Evolutionary conservation across 2,329 filamentous ascomycete species (phyloP).

Genomic region (Trichoderma asperellum): DNA sequence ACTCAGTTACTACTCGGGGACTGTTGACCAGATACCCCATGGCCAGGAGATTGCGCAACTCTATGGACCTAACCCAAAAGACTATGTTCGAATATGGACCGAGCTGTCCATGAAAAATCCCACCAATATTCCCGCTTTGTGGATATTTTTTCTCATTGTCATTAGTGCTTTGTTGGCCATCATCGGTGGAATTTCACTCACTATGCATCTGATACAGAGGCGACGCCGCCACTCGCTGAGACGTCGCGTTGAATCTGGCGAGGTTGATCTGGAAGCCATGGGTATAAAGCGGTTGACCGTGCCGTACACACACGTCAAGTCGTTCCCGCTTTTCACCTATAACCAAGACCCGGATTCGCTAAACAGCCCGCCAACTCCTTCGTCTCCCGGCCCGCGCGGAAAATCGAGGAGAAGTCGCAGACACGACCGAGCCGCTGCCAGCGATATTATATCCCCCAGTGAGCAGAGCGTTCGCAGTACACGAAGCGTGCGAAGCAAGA

Average conservation of each 20-base stretch:
- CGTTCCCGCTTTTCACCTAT: slow-evolving; percentile 81
- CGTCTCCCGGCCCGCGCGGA: slow-evolving; percentile 36
- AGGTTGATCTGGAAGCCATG: slow-evolving; percentile 83
- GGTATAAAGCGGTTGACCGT: slow-evolving; percentile 84
- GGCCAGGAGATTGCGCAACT: slow-evolving; percentile 59
- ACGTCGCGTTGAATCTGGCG: slow-evolving; percentile 72
- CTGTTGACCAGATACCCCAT: slow-evolving; percentile 64
- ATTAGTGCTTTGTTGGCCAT: slow-evolving; percentile 71
- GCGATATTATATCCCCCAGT: slow-evolving; percentile 36
- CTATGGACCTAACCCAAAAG: slow-evolving; percentile 59
- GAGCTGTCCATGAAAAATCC: slow-evolving; percentile 54
- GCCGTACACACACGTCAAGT: slow-evolving; percentile 69
- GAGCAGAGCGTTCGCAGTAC: slow-evolving; percentile 33
- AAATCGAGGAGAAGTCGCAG: slow-evolving; percentile 41
- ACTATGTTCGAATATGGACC: slow-evolving; percentile 65
- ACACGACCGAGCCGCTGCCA: slow-evolving; percentile 38
- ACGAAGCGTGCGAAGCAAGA: slow-evolving; percentile 44
- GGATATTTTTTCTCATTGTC: slow-evolving; percentile 77
- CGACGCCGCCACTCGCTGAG: slow-evolving; percentile 69
- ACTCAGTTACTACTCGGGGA: slow-evolving; percentile 76
- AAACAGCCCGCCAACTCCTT: slow-evolving; percentile 44
- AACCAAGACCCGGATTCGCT: slow-evolving; percentile 55
- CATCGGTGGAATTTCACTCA: slow-evolving; percentile 66
- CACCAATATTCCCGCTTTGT: slow-evolving; percentile 69
- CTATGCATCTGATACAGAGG: slow-evolving; percentile 79